Conservation (phyloP, 805 yeast genomes). For the Candida montana region DNA sequence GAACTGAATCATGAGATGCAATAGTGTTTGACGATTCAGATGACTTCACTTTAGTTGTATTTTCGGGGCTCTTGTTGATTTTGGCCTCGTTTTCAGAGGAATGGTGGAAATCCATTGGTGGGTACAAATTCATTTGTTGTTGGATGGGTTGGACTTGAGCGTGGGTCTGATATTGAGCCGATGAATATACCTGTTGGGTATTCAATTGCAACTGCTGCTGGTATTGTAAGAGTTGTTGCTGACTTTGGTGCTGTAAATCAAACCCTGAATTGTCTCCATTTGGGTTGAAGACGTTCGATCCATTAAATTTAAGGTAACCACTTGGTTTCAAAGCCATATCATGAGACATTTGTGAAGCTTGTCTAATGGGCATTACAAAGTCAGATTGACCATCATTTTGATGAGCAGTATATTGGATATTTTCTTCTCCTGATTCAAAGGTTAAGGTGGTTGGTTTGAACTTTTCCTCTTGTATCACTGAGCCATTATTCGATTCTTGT, state of each 20-base stretch:
- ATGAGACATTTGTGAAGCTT: background rate
- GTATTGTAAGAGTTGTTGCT: conserved; percentile 5
- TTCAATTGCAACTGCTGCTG: conserved; percentile 29
- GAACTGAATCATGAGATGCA: conserved; percentile 28
- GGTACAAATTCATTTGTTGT: conserved; percentile 13
- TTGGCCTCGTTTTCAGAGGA: background rate
- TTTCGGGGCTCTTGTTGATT: conserved; percentile 2
- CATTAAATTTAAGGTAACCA: background rate
- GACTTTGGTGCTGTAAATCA: conserved; percentile 23
- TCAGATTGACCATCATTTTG: conserved; percentile 2
- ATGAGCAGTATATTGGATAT: background rate
- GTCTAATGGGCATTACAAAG: conserved; percentile 5
- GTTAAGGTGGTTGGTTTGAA: conserved; percentile 4
- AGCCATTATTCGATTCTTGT: conserved; percentile 1
- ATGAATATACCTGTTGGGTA: conserved; percentile 2
- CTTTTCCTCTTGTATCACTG: conserved; percentile 9
- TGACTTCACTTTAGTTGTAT: conserved; percentile 15
- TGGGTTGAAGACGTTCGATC: background rate
- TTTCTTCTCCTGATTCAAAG: background rate
- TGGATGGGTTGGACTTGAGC: conserved; percentile 3
- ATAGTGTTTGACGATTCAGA: conserved; percentile 31
- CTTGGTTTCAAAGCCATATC: background rate
- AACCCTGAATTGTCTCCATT: conserved; percentile 2
- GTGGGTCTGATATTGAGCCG: conserved; percentile 5
- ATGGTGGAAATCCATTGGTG: conserved; percentile 16